Percentiles rank a stretch among this genome's conserved stretches.
Conservation (phyloP, 2,329 filamentous ascomycete species). For the Zasmidium angulare region DNA sequence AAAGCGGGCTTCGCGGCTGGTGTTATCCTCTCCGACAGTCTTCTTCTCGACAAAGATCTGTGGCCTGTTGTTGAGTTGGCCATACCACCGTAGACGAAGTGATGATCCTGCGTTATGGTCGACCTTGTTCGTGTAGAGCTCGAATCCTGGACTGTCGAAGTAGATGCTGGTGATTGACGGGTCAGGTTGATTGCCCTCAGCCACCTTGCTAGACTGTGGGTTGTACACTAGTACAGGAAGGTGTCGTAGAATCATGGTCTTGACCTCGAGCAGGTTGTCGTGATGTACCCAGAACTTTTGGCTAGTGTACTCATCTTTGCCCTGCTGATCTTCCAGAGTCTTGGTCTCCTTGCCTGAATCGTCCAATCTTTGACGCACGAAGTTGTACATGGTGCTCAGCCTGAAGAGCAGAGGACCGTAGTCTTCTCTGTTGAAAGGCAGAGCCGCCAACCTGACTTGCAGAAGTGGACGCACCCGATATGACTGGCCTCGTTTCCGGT, state of each 20-base stretch:
- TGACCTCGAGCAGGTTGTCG: constrained; percentile 94
- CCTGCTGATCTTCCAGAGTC: constrained; percentile 20
- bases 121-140: constrained; percentile 83
- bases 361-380: constrained; percentile 81
- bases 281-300: constrained; percentile 79
- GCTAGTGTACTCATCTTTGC: constrained; percentile 32
- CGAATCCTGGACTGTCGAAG: constrained; percentile 85
- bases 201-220: constrained; percentile 77
- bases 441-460: constrained; percentile 81
- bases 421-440: constrained; percentile 93
- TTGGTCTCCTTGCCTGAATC: constrained; percentile 36
- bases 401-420: constrained; percentile 86
- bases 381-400: constrained; percentile 93
- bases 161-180: constrained; percentile 94
- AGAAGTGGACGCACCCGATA: constrained; percentile 91
- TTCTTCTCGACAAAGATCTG: constrained; percentile 90
- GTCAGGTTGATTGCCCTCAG: constrained; percentile 73
- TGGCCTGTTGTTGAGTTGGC: constrained; percentile 73
- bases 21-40: constrained; percentile 72
- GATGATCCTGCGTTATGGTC: constrained; percentile 76
- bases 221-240: constrained; percentile 93
- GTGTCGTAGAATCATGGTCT: constrained; percentile 88
- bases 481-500: constrained; percentile 80
- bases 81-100: constrained; percentile 86
- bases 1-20: constrained; percentile 76